Evolutionary conservation across 495 filamentous ascomycete genomes (phyloP).

Genomic region (Extremus antarcticus): DNA sequence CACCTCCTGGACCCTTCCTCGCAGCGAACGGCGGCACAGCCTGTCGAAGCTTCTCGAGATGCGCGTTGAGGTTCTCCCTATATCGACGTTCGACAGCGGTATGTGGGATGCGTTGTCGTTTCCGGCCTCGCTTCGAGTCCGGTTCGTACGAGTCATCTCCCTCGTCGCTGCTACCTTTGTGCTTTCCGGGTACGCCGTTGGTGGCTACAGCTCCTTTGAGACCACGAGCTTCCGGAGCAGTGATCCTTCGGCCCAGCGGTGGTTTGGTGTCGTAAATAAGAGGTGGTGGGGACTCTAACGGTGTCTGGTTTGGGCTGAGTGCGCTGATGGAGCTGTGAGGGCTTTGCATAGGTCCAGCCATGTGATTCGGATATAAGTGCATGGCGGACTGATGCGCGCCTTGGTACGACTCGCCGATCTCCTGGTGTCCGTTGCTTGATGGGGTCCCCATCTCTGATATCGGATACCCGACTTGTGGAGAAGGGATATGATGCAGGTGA

Average conservation of each 20-base stretch:
- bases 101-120: slow-evolving; percentile 19
- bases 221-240: slow-evolving; percentile 7
- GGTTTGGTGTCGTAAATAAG: neutral
- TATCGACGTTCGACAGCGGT: slow-evolving; percentile 20
- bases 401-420: neutral
- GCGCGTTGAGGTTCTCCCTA: slow-evolving; percentile 20
- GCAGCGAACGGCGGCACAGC: slow-evolving; percentile 11
- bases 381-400: neutral
- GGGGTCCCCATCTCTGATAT: slow-evolving; percentile 1
- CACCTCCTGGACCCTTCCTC: neutral
- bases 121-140: slow-evolving; percentile 7
- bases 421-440: neutral
- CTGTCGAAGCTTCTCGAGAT: slow-evolving; percentile 16
- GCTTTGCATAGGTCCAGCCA: neutral
- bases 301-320: neutral
- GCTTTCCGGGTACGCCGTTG: neutral
- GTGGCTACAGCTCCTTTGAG: neutral
- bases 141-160: slow-evolving; percentile 5
- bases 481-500: neutral
- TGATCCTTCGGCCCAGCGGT: neutral
- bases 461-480: neutral
- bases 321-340: slow-evolving; percentile 1
- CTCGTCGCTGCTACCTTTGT: slow-evolving; percentile 5
- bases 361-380: neutral
- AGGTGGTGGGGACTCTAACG: neutral